These are phyloP conservation scores for Penicillium sp. DNA, from an alignment of 2,329 filamentous ascomycete species.

Conservation along the genomic window DNA sequence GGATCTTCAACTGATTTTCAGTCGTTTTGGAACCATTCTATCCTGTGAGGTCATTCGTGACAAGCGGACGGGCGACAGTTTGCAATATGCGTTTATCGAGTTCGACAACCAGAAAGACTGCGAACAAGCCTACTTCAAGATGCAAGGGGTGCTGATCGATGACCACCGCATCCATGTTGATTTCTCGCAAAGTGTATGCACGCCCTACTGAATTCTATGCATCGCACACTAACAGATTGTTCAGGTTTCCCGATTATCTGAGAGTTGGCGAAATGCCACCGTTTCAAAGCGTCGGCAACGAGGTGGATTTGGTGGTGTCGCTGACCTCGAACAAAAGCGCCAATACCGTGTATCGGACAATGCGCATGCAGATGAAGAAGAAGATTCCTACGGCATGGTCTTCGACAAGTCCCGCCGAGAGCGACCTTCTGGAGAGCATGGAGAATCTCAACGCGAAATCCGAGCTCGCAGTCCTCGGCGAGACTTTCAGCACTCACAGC, in stretches of 20 bases:
- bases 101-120: conserved; percentile 89
- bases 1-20: conserved; percentile 92
- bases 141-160: conserved; percentile 95
- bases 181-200: conserved; percentile 86
- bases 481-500: conserved; percentile 27
- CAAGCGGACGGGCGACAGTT: conserved; percentile 83
- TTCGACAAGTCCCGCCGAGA: conserved; percentile 55
- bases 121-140: conserved; percentile 95
- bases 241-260: conserved; percentile 67
- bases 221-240: conserved; percentile 16
- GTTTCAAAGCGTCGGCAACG: conserved; percentile 67
- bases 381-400: conserved; percentile 67
- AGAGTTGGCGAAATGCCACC: conserved; percentile 79
- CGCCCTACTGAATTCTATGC: neutral
- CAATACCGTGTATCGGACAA: conserved; percentile 73
- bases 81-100: conserved; percentile 97
- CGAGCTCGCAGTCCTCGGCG: conserved; percentile 46
- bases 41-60: conserved; percentile 96
- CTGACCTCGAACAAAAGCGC: conserved; percentile 77
- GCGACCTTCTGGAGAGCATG: conserved; percentile 9
- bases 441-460: too few relatives aligned
- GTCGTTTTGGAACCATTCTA: conserved; percentile 88
- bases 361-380: conserved; percentile 41
- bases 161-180: conserved; percentile 97
- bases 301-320: conserved; percentile 87